Base-by-base conservation (phyloP, 2,329 filamentous ascomycete genomes). In the Curvularia sp. region DNA sequence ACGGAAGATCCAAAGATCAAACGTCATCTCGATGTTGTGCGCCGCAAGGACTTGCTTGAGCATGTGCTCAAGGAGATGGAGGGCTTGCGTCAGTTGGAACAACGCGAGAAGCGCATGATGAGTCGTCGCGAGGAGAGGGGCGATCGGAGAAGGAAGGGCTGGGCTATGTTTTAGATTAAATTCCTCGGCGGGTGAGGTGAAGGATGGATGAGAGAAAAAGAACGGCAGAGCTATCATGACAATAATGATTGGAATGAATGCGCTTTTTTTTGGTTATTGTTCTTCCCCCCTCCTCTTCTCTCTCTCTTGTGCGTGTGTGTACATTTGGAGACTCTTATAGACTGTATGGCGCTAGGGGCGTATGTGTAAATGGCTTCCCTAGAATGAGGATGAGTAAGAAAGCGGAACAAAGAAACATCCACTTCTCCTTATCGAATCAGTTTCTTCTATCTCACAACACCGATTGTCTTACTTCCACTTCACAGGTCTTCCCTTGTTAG, bases 51-150 rank as follows among this genome's bases (percentile, higher is more conserved):
- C 71, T 83, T 97, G 58, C 84, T 99, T 4, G 94, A 99, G 80
- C 82, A 97, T 55, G 95, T 97, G 5, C 82, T 99, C 28, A 90
- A 92, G 74, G 98, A 99, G 83, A 98, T 99, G 86, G 93, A 98
- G 75, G 90, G 91, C 57, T 79, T 99, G 69, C 84, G 91, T 58
- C 89, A 93, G 70, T 81, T 99, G 8, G 93, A 98, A 71, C 89
- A 89, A 9, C 82, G 89, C 53, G 89, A 89, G 65, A 87, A 87
- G 71, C 82, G 86, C 28, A 80, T 67, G 58, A 65, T 68, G 28
- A 57, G 60, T 0, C 51, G 71, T 3, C 55, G 62, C 2, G 67
- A 69, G 46, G 61, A 68, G 36, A 60, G 68, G 54, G 68, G 65
- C 15, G 64, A 67, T 42, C 55, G 65, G 42, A 65, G 68, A 49